Percentiles rank a stretch among this genome's conserved stretches.
Conservation (phyloP, 2,329 filamentous ascomycete species). For the Westerdykella aurantiaca region DNA sequence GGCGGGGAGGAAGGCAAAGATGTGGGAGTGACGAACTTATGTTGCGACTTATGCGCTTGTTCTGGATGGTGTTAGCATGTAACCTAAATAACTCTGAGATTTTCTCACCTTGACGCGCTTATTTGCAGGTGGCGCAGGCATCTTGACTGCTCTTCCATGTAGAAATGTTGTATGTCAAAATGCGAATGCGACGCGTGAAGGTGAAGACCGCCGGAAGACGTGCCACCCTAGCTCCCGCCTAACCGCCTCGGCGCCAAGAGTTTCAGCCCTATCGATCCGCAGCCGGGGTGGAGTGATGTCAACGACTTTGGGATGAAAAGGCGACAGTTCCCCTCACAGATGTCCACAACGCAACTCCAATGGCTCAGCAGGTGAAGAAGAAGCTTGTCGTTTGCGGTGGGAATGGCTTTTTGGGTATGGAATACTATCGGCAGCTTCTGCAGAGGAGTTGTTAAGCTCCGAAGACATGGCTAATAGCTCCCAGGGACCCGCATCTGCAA, state of each 20-base stretch:
- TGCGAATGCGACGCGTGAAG: not conserved
- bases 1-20: not conserved
- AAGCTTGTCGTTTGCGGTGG: conserved; percentile 87
- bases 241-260: not conserved
- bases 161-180: too few species aligned
- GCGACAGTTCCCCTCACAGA: not conserved
- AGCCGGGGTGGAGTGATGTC: conserved; percentile 26
- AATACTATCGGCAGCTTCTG: conserved; percentile 69
- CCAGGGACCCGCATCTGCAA: conserved; percentile 77
- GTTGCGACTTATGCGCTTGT: conserved; percentile 38
- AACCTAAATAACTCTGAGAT: too few species aligned
- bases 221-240: not conserved
- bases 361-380: conserved; percentile 59
- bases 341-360: conserved; percentile 17
- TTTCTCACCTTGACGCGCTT: conserved; percentile 46
- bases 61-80: conserved; percentile 23
- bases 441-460: conserved; percentile 26
- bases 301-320: conserved; percentile 18
- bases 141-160: conserved; percentile 21
- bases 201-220: not conserved
- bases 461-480: conserved; percentile 3
- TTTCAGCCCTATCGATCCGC: not conserved
- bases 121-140: conserved; percentile 50
- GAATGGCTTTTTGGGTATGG: conserved; percentile 76
- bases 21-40: conserved; percentile 25